These are phyloP conservation scores for Fennellomyces sp. DNA, from an alignment of 371 early-diverging fungal genomes.

Conservation along the genomic window DNA sequence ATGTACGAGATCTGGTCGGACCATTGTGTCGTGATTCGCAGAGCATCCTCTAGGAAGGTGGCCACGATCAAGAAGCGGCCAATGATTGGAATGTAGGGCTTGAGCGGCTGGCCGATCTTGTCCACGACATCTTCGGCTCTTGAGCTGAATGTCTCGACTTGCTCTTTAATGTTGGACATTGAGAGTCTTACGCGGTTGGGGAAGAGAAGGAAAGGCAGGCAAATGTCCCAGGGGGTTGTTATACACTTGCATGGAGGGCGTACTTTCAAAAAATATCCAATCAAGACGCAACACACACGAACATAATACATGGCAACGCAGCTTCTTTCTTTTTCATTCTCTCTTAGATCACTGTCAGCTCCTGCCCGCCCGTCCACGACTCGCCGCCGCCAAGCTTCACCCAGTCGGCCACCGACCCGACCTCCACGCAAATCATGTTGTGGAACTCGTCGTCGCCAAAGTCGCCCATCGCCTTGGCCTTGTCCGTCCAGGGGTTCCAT, in stretches of 20 bases:
- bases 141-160: constrained; percentile 29
- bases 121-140: constrained; percentile 82
- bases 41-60: constrained; percentile 94
- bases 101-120: constrained; percentile 75
- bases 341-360: constrained; percentile 52
- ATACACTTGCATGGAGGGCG: not conserved
- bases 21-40: constrained; percentile 90
- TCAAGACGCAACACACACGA: not conserved
- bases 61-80: constrained; percentile 92
- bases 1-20: constrained; percentile 85
- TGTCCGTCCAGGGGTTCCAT: constrained; percentile 97
- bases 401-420: constrained; percentile 80
- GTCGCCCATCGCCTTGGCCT: constrained; percentile 87
- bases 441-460: constrained; percentile 85
- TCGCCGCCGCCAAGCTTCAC: constrained; percentile 67
- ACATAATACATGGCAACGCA: not conserved
- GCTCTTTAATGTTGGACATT: constrained; percentile 21
- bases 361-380: constrained; percentile 79
- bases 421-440: constrained; percentile 90
- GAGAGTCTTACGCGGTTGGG: not conserved
- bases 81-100: constrained; percentile 90
- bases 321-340: not conserved
- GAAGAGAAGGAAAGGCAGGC: not conserved
- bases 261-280: constrained; percentile 1
- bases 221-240: not conserved